phyloP scores from a whole-genome alignment of 768 basidiomycete genomes.

The Coprinopsis strossmayeri region DNA sequence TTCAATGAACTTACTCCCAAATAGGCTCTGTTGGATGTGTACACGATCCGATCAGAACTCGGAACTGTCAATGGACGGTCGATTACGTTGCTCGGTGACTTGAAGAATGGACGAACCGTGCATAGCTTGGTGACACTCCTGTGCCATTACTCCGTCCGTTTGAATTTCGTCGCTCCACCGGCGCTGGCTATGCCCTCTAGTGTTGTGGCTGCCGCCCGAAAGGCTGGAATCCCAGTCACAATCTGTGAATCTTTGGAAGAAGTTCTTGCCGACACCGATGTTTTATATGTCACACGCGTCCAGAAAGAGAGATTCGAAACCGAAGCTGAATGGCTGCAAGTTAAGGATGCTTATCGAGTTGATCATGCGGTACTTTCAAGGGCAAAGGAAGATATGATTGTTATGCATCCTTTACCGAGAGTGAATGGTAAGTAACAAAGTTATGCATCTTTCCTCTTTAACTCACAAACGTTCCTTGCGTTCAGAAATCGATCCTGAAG shows the following conservation, averaged over 20 bases:
- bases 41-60: slow-evolving; percentile 95
- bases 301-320: slow-evolving; percentile 90
- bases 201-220: slow-evolving; percentile 78
- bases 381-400: slow-evolving; percentile 96
- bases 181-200: slow-evolving; percentile 83
- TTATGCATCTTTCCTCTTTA: not conserved
- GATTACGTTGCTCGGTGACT: slow-evolving; percentile 87
- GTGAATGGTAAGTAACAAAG: slow-evolving; percentile 58
- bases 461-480: not conserved
- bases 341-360: slow-evolving; percentile 88
- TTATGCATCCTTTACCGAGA: slow-evolving; percentile 98
- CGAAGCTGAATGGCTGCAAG: slow-evolving; percentile 79
- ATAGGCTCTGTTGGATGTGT: slow-evolving; percentile 82
- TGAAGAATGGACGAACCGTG: slow-evolving; percentile 97
- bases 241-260: slow-evolving; percentile 89
- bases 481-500: slow-evolving; percentile 95
- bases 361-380: slow-evolving; percentile 90
- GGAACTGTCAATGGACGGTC: slow-evolving; percentile 97
- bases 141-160: slow-evolving; percentile 84
- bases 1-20: slow-evolving; percentile 7
- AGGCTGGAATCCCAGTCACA: slow-evolving; percentile 71
- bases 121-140: slow-evolving; percentile 92
- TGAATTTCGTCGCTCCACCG: slow-evolving; percentile 92
- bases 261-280: slow-evolving; percentile 88
- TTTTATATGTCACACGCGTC: slow-evolving; percentile 92